Base-by-base conservation (phyloP, 768 basidiomycete species). In the Collybia mongolica region DNA sequence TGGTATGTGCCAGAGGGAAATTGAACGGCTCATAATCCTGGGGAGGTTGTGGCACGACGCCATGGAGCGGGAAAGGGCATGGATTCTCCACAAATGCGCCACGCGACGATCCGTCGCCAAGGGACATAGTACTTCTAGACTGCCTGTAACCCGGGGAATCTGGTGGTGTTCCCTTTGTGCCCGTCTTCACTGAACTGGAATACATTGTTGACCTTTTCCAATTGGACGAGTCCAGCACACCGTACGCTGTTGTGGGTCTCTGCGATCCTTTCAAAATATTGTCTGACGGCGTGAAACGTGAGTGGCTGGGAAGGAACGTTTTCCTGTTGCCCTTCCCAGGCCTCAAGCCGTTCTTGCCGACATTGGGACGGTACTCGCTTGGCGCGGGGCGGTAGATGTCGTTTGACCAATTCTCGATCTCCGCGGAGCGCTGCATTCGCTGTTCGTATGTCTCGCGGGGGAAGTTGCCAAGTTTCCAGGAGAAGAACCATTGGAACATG, bases 401-500 rank as follows among this genome's bases (percentile, higher is more conserved):
- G 58, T 87, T 88, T 19, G 93, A 85, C 97, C 97, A 99, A 59
- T 88, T 84, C 68, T 99, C 97, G 59, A 99, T 97, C 66, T 93
- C 91, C 19, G 82, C 81, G 2, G 88, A 84, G 19, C 96, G 86
- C 53, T 84, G 83, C 85, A 93, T 93, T 12, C 95, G 82, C 64
- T 98, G 83, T 64, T 91, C 86, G 64, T 94, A 93, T 14, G 93
- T 92, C 71, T 99, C 97, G 35, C 82, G 80, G 54, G 89, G 88
- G 78, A 96, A 98, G 56, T 90, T 88, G 42, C 97, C 97, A 37
- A 99, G 77, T 61, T 84, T 84, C 86, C 90, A 93, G n/a, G 90
- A 93, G 67, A 91, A 88, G 80, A 98, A 98, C 97, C 97, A 99
- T 20, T 90, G 80, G 70, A 98, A 99, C 65, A 96, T 77, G 63